Base-by-base conservation (phyloP, 2,329 filamentous ascomycete genomes). In the Calonectria henricotiae region DNA sequence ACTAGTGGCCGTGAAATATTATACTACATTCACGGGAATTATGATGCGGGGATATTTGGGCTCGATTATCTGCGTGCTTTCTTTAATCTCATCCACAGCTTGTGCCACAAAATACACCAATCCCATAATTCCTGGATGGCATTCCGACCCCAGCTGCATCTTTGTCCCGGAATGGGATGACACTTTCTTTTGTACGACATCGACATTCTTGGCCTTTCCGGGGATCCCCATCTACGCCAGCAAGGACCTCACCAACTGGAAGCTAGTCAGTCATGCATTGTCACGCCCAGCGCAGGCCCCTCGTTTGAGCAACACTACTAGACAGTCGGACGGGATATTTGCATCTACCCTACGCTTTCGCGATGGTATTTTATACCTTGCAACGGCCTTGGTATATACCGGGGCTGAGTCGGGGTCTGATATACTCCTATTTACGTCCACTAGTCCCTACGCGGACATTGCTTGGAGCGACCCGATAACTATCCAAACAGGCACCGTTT, bases 211-310 rank as follows among this genome's bases (percentile, higher is more conserved):
- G 41, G 79, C 82, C 5, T 89, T 88, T 71, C 87, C 87, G 0
- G 87, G 86, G 1, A 79, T 89, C 2, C 87, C 87, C 0, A 83
- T 89, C 39, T 84, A 88, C 75, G 85, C 86, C 6, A 86, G 83
- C 27, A 66, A 60, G 15, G 63, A 66, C 51, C 63, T 66, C 1
- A 15, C 51, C 27, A 49, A 63, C 23, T 63, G 61, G 61, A 63
- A 37, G 17, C 61, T 63, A 4, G 32, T 46, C 15, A 63, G 61
- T n/a, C 30, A 63, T 32, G 61, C 44, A 13, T n/a, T 49, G 27
- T 37, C 30, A 3, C 44, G 61, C 9, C 7, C 27, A 12, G 11
- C 11, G 7, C 61, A 63, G 12, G 32, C 25, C 11, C 61, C 61
- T 12, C 43, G 25, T 5, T n/a, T 63, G 30, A 49, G 32, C 20